Conservation (phyloP, 2,329 filamentous ascomycete species). For the Colletotrichum acutatum region DNA sequence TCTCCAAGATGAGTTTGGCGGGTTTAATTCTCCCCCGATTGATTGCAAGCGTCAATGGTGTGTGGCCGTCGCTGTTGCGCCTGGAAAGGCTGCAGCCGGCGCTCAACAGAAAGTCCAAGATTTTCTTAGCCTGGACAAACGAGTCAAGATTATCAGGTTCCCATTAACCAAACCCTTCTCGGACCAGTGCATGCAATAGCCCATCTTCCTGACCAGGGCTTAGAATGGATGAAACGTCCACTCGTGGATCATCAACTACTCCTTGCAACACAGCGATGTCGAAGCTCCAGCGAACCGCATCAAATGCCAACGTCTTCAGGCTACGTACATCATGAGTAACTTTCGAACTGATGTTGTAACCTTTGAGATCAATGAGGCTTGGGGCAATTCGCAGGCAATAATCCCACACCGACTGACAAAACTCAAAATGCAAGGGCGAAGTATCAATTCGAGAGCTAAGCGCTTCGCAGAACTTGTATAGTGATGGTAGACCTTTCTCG, state of each 20-base stretch:
- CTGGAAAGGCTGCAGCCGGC: background rate
- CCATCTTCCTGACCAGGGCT: background rate
- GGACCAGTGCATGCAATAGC: rapidly evolving
- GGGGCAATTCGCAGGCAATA: rapidly evolving
- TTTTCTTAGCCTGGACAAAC: background rate
- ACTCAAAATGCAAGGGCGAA: background rate
- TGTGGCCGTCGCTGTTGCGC: background rate
- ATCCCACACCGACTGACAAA: background rate
- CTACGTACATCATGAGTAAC: background rate
- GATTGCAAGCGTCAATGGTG: background rate
- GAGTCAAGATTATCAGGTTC: rapidly evolving
- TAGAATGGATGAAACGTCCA: background rate
- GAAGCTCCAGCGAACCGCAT: background rate
- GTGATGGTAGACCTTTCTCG: background rate
- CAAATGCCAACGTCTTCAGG: background rate
- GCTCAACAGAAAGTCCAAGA: background rate
- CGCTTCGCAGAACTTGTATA: background rate
- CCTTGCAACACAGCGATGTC: background rate
- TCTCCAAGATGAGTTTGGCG: rapidly evolving
- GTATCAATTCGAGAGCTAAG: background rate
- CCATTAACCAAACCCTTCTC: rapidly evolving
- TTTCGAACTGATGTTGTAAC: too few relatives aligned
- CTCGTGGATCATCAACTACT: background rate
- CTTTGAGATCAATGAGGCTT: rapidly evolving
- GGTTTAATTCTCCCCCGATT: rapidly evolving